Percentiles rank a stretch among this genome's conserved stretches.
These are phyloP conservation scores for Pseudozyma tsukubaensis DNA, from an alignment of 1,284 basidiomycete genomes.

Conservation along the genomic window DNA sequence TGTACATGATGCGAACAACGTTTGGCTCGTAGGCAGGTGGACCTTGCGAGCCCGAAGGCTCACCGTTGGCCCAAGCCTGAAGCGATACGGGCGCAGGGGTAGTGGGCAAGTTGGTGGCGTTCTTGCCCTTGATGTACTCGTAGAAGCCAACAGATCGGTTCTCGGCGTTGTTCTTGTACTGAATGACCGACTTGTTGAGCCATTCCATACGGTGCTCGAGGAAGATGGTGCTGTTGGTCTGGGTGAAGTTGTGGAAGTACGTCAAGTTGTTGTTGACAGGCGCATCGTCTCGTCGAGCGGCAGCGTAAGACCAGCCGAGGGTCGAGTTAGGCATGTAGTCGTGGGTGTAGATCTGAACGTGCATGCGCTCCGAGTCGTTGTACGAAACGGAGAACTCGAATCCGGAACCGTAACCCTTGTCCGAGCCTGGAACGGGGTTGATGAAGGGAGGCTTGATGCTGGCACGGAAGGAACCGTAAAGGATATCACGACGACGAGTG, in stretches of 20 bases:
- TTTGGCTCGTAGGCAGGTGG: slow-evolving; percentile 46
- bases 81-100: slow-evolving; percentile 50
- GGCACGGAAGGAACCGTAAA: slow-evolving; percentile 58
- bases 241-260: slow-evolving; percentile 49
- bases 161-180: slow-evolving; percentile 50
- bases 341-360: slow-evolving; percentile 43
- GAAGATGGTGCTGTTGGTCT: slow-evolving; percentile 28
- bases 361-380: slow-evolving; percentile 47
- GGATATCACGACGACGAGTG: slow-evolving; percentile 57
- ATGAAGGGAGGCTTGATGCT: slow-evolving; percentile 48
- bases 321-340: slow-evolving; percentile 53
- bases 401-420: slow-evolving; percentile 38
- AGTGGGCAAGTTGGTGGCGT: slow-evolving; percentile 51
- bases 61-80: slow-evolving; percentile 54
- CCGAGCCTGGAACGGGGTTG: slow-evolving; percentile 17
- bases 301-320: slow-evolving; percentile 48
- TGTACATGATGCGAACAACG: slow-evolving; percentile 52
- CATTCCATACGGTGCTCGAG: slow-evolving; percentile 60
- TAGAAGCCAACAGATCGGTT: slow-evolving; percentile 37
- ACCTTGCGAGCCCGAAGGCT: slow-evolving; percentile 42
- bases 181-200: slow-evolving; percentile 46
- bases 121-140: slow-evolving; percentile 28
- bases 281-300: slow-evolving; percentile 36
- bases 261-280: slow-evolving; percentile 45
- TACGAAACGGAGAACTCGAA: slow-evolving; percentile 46